Evolutionary conservation across 441 rosid genomes (phyloP).

Genomic region (Aleurites moluccanus): DNA sequence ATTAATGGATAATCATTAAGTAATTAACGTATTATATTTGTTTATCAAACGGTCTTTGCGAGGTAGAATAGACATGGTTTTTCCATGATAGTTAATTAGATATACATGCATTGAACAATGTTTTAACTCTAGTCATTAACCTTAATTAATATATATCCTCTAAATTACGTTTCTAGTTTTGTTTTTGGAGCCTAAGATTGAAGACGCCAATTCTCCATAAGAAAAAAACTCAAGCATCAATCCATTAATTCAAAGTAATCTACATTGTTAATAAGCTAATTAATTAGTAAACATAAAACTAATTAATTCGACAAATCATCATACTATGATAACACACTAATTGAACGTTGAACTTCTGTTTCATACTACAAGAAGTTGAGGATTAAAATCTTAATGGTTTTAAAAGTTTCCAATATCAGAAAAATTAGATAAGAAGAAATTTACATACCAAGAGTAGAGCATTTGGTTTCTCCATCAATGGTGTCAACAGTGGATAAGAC

Average conservation of each 20-base stretch:
- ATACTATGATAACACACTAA: no score
- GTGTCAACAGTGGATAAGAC: constrained; percentile 73
- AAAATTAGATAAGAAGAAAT: neutral
- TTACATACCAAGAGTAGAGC: constrained; percentile 67
- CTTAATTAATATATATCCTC: neutral
- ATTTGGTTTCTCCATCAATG: constrained; percentile 68
- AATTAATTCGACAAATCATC: no score
- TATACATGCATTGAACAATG: neutral
- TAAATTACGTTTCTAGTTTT: neutral
- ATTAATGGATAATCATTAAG: neutral
- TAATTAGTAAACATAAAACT: no score
- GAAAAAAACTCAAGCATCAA: neutral
- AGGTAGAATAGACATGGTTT: neutral
- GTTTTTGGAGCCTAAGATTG: neutral
- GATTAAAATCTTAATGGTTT: no score
- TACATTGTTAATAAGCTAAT: no score
- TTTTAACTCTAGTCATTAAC: constrained; percentile 7
- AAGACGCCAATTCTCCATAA: neutral
- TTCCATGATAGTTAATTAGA: neutral
- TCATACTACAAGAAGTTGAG: no score
- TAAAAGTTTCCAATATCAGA: no score
- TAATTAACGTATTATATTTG: neutral
- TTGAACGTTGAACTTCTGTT: no score
- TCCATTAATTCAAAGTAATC: no score
- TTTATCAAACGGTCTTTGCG: neutral